Conservation (phyloP, 768 basidiomycete species). For the Leccinum longicurvipes region DNA sequence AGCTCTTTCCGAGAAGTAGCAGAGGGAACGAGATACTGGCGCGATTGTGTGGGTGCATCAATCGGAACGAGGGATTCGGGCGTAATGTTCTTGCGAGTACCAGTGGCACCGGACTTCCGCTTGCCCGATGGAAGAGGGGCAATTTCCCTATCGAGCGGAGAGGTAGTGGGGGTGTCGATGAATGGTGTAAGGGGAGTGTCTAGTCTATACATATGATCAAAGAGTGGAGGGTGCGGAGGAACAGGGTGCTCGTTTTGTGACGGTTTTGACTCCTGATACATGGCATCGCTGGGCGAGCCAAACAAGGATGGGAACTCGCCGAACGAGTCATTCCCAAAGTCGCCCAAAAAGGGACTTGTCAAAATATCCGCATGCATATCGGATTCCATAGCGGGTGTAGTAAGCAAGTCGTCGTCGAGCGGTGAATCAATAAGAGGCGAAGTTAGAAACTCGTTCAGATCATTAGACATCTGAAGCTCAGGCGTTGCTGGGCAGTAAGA, state of each 20-base stretch:
- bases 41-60: slow-evolving; percentile 76
- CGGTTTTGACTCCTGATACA: slow-evolving; percentile 16
- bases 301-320: slow-evolving; percentile 35
- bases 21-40: slow-evolving; percentile 71
- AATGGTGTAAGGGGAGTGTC: slow-evolving; percentile 49
- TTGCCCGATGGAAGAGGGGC: slow-evolving; percentile 17
- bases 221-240: slow-evolving; percentile 20
- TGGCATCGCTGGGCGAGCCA: slow-evolving; percentile 12
- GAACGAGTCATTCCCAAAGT: slow-evolving; percentile 31
- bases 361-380: slow-evolving; percentile 37
- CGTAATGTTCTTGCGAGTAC: slow-evolving; percentile 69
- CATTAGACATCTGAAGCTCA: slow-evolving; percentile 34
- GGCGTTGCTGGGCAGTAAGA: slow-evolving; percentile 31
- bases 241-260: slow-evolving; percentile 7
- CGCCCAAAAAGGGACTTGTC: slow-evolving; percentile 41
- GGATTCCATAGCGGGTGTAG: slow-evolving; percentile 40
- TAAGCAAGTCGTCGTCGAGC: slow-evolving; percentile 43
- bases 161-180: slow-evolving; percentile 38
- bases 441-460: slow-evolving; percentile 43
- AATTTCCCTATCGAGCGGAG: slow-evolving; percentile 20
- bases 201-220: slow-evolving; percentile 43
- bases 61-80: slow-evolving; percentile 63
- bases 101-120: slow-evolving; percentile 45
- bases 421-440: slow-evolving; percentile 48
- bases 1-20: slow-evolving; percentile 76